A percentile compares a stretch with the other conserved stretches of the same genome.
Evolutionary conservation across 1,139 yeast species (phyloP).

Genomic region (Kurtzmaniella quercitrusa): DNA sequence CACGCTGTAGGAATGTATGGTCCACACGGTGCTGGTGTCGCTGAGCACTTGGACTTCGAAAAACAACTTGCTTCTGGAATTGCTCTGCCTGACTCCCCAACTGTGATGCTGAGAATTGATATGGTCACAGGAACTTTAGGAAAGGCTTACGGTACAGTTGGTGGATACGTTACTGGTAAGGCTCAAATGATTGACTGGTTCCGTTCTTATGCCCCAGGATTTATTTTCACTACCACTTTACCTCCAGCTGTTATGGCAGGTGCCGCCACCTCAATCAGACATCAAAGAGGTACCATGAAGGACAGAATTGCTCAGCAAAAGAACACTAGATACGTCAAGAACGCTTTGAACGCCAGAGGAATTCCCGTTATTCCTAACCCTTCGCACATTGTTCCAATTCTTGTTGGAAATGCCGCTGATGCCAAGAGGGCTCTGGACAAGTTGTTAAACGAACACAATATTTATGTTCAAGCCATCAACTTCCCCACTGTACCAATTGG

Average conservation of each 20-base stretch:
- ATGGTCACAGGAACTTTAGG: slow-evolving; percentile 97
- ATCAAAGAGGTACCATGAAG: slow-evolving; percentile 71
- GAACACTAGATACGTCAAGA: slow-evolving; percentile 81
- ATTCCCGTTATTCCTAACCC: slow-evolving; percentile 98
- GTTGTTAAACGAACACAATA: slow-evolving; percentile 75
- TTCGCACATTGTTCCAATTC: slow-evolving; percentile 91
- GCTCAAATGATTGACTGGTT: slow-evolving; percentile 86
- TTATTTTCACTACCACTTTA: slow-evolving; percentile 90
- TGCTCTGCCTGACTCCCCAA: slow-evolving; percentile 42
- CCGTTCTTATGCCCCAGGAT: slow-evolving; percentile 95
- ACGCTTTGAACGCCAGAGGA: slow-evolving; percentile 63
- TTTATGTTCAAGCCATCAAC: slow-evolving; percentile 96
- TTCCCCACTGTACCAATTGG: slow-evolving; percentile 98
- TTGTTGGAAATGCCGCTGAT: slow-evolving; percentile 89
- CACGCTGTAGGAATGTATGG: slow-evolving; percentile 99
- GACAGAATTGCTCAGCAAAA: slow-evolving; percentile 84
- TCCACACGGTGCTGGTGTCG: slow-evolving; percentile 99
- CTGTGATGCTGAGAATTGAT: slow-evolving; percentile 87
- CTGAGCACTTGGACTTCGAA: slow-evolving; percentile 90
- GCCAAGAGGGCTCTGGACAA: slow-evolving; percentile 91
- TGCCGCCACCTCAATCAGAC: slow-evolving; percentile 79
- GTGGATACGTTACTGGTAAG: slow-evolving; percentile 95
- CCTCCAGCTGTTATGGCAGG: slow-evolving; percentile 99
- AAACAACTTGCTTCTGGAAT: slow-evolving; percentile 70
- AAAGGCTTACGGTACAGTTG: slow-evolving; percentile 94